These are phyloP conservation scores for Gomphus sp. DNA, from an alignment of 1,284 basidiomycete species.

Conservation along the genomic window DNA sequence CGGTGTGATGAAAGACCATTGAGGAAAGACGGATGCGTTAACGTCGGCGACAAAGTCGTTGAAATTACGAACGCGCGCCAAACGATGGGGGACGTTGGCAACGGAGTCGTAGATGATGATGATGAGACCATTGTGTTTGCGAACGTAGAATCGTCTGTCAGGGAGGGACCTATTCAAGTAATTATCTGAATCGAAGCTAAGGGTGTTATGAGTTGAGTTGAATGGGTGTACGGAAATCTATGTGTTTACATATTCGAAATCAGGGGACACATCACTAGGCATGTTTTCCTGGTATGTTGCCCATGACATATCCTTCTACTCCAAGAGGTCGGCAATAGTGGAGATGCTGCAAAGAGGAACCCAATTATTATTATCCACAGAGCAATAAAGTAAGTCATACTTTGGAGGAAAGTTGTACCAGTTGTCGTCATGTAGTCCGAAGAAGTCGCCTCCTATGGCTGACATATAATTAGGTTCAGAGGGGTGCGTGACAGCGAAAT, in stretches of 20 bases:
- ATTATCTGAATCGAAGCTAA: constrained; percentile 19
- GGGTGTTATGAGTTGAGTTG: neutral
- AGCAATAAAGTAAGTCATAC: constrained; percentile 14
- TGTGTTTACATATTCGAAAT: constrained; percentile 24
- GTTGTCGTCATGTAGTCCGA: constrained; percentile 41
- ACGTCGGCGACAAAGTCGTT: constrained; percentile 50
- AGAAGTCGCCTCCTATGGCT: constrained; percentile 47
- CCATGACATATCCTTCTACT: constrained; percentile 47
- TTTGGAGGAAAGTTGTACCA: constrained; percentile 23
- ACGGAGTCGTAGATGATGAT: constrained; percentile 45
- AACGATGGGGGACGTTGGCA: constrained; percentile 30
- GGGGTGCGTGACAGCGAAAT: constrained; percentile 52
- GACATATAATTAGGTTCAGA: constrained; percentile 54
- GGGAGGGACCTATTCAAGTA: constrained; percentile 33
- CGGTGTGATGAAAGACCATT: constrained; percentile 61
- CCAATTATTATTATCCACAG: constrained; percentile 1
- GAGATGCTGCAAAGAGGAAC: constrained; percentile 35
- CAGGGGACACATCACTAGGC: constrained; percentile 43
- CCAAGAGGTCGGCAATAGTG: constrained; percentile 53
- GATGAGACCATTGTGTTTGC: constrained; percentile 59
- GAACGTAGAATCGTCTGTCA: constrained; percentile 38
- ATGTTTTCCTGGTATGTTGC: constrained; percentile 50
- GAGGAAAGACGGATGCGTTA: constrained; percentile 41
- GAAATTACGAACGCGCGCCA: constrained; percentile 51
- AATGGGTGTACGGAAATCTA: neutral